Base-by-base conservation (phyloP, 352 stramenopile genomes). In the Blastocystis sp. region DNA sequence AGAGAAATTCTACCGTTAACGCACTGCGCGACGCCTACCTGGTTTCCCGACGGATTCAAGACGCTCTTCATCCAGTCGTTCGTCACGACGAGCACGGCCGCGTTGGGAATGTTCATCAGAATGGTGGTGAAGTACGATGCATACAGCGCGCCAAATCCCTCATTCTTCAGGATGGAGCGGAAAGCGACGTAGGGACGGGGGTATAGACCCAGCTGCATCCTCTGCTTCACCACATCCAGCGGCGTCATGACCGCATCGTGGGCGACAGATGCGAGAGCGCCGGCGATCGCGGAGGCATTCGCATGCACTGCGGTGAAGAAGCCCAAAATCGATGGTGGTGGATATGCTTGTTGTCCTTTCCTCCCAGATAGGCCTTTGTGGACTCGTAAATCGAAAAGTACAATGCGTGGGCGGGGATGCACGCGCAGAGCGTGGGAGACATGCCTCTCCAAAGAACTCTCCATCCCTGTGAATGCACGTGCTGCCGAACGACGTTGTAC, bases 221-320 rank as follows among this genome's bases (percentile, higher is more conserved):
- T 93, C 92, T 99, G 97, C 92, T 99, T 99, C 63, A 99, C 91
- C 0, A 98, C 96, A 92, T 99, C 96, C 92, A 98, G 95, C 9
- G 97, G 96, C 9, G 95, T 98, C 95, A 99, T 98, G 79, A 99
- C 95, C 42, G 95, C 91, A 91, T 99, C 97, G 90, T 99, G 96
- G n/a, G 93, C 93, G 34, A 98, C 92, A 0, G 95, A 98, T 0
- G 96, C 96, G 2, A 96, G 91, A 0, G 96, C 95, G 45, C 96
- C 97, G 0, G 95, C 94, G 28, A 95, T 90, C 69, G 93, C 93
- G 90, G 92, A 89, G 62, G 89, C 89, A 17, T 92, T 52, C 2
- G 90, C 89, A 82, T 89, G 61, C 76, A 66, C 34, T 57, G n/a
- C 14, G 24, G 57, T 76, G 45, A 70, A 89, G 17, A 24, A 40